Conservation (phyloP, 2,329 filamentous ascomycete genomes). For the Drechslerella dactyloides region DNA sequence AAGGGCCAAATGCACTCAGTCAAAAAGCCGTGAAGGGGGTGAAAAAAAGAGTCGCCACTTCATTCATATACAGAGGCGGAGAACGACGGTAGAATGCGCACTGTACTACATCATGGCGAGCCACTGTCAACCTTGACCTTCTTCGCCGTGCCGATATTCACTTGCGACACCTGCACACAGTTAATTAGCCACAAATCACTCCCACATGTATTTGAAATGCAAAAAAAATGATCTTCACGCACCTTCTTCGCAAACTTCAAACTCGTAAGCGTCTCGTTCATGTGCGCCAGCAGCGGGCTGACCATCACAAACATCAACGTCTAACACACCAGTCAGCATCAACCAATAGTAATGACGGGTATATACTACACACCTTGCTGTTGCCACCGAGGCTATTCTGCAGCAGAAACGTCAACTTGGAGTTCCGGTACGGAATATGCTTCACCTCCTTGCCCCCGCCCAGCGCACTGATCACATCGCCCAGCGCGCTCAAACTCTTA, state of each 20-base stretch:
- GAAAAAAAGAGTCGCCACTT: too few species aligned
- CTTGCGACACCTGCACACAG: slow-evolving; percentile 67
- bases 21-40: too few species aligned
- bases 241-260: slow-evolving; percentile 93
- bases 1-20: too few species aligned
- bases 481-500: slow-evolving; percentile 86
- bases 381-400: slow-evolving; percentile 95
- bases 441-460: slow-evolving; percentile 76
- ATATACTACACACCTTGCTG: slow-evolving; percentile 66
- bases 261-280: slow-evolving; percentile 91
- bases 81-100: too few species aligned
- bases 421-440: slow-evolving; percentile 94
- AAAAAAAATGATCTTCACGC: background rate
- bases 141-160: slow-evolving; percentile 88
- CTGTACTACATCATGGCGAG: slow-evolving; percentile 32
- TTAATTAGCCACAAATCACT: background rate
- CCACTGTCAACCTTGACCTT: slow-evolving; percentile 60
- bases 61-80: too few species aligned
- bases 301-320: slow-evolving; percentile 99
- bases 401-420: slow-evolving; percentile 90
- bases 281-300: slow-evolving; percentile 84
- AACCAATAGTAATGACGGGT: background rate
- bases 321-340: slow-evolving; percentile 51
- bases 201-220: slow-evolving; percentile 53
- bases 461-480: slow-evolving; percentile 93